These are phyloP conservation scores for Amphirosellinia nigrospora DNA, from an alignment of 495 filamentous ascomycete species.

Conservation along the genomic window DNA sequence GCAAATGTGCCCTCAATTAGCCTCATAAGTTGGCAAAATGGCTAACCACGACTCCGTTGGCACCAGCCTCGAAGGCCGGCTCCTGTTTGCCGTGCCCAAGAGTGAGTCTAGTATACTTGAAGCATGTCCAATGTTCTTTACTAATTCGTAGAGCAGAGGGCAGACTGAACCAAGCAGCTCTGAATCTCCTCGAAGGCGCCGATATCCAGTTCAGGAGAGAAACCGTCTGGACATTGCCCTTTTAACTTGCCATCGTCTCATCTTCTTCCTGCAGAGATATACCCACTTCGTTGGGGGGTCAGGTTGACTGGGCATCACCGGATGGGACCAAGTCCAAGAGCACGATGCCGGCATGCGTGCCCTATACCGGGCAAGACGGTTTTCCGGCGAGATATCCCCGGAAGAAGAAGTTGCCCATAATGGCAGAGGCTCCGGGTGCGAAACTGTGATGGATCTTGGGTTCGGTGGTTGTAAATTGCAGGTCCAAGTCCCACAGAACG, in stretches of 20 bases:
- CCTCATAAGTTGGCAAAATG: constrained; percentile 28
- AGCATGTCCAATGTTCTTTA: constrained; percentile 40
- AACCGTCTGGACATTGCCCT: constrained; percentile 94
- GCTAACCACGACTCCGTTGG: constrained; percentile 43
- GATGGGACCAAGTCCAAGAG: constrained; percentile 89
- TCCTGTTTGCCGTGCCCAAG: constrained; percentile 96
- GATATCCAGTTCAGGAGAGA: constrained; percentile 97
- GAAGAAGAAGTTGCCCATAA: constrained; percentile 44
- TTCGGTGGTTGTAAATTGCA: constrained; percentile 93
- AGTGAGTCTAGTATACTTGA: constrained; percentile 63
- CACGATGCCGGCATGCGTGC: constrained; percentile 76
- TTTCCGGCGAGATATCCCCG: constrained; percentile 56
- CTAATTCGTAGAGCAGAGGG: constrained; percentile 70
- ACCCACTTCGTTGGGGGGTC: constrained; percentile 92
- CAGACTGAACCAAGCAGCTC: constrained; percentile 79
- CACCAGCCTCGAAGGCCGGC: constrained; percentile 82
- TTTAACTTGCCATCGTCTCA: constrained; percentile 91
- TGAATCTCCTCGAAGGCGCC: constrained; percentile 88
- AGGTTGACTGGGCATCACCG: constrained; percentile 95
- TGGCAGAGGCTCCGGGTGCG: constrained; percentile 60
- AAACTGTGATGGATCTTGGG: constrained; percentile 83
- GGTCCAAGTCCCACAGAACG: constrained; percentile 93
- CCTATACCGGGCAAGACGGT: constrained; percentile 55
- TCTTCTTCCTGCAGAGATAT: constrained; percentile 99
- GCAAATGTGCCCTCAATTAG: constrained; percentile 22